Evolutionary conservation across 768 basidiomycete genomes (phyloP).

Genomic region (Boletus pseudo-olivaceus): DNA sequence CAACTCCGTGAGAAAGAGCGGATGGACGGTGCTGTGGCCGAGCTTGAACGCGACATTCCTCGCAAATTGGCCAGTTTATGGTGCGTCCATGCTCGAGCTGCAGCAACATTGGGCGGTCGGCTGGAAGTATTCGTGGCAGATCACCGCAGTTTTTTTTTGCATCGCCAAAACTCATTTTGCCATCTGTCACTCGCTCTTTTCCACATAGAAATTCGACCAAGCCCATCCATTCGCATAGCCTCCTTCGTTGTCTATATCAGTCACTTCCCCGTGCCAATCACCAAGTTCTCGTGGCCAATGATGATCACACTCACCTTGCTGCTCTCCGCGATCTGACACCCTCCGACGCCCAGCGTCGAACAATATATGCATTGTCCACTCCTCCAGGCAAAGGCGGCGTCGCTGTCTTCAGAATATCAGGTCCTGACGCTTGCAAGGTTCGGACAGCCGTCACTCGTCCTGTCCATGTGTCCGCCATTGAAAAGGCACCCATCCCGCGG

Average conservation of each 20-base stretch:
- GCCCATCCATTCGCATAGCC: constrained; percentile 15
- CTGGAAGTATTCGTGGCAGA: constrained; percentile 1
- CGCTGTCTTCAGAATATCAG: constrained; percentile 79
- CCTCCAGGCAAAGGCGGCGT: constrained; percentile 84
- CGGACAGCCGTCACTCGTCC: constrained; percentile 58
- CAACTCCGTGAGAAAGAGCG: constrained; percentile 21
- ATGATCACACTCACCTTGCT: not conserved
- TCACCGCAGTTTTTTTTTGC: constrained; percentile 1
- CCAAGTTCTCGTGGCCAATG: not conserved
- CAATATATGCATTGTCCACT: constrained; percentile 86
- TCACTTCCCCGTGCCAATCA: not conserved
- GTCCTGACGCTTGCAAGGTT: constrained; percentile 63
- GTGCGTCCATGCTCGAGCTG: constrained; percentile 19
- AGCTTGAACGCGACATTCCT: not conserved
- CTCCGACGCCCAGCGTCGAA: constrained; percentile 57
- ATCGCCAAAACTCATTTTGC: constrained; percentile 4
- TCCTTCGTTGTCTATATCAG: constrained; percentile 13
- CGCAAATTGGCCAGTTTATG: constrained; percentile 13
- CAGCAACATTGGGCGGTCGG: constrained; percentile 3
- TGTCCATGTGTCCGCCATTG: not conserved
- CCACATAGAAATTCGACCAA: constrained; percentile 27
- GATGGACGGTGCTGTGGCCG: not conserved
- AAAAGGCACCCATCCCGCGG: constrained; percentile 50
- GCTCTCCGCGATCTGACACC: constrained; percentile 14
- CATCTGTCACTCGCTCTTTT: constrained; percentile 15